Conservation (phyloP, 2,329 filamentous ascomycete species). For the Aureobasidium sp. region DNA sequence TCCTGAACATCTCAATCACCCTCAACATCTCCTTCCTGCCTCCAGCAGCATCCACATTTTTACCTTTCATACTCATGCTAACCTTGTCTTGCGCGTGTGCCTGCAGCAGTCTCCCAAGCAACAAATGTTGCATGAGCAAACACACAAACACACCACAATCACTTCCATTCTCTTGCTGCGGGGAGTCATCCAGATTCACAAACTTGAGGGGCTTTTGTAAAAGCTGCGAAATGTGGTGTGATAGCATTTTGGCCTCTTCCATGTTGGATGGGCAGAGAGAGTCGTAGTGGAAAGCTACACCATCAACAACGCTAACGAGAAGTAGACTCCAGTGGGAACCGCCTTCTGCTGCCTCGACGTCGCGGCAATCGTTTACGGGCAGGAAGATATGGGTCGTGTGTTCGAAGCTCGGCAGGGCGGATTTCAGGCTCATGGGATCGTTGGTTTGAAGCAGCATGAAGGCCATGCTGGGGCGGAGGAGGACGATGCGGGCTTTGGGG, state of each 20-base stretch:
- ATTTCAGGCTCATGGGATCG: slow-evolving; percentile 47
- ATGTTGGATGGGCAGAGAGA: slow-evolving; percentile 69
- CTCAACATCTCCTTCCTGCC: slow-evolving; percentile 85
- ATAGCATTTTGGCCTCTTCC: slow-evolving; percentile 60
- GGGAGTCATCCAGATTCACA: slow-evolving; percentile 73
- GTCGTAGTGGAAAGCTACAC: slow-evolving; percentile 95
- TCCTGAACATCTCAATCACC: slow-evolving; percentile 78
- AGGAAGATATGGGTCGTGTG: slow-evolving; percentile 88
- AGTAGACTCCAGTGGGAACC: slow-evolving; percentile 93
- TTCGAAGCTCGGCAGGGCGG: slow-evolving; percentile 71
- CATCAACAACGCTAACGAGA: slow-evolving; percentile 78
- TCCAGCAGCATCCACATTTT: slow-evolving; percentile 68
- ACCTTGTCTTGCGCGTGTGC: slow-evolving; percentile 79
- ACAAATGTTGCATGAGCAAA: slow-evolving; percentile 86
- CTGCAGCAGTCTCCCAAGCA: slow-evolving; percentile 71
- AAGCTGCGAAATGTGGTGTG: slow-evolving; percentile 59
- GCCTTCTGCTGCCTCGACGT: slow-evolving; percentile 69
- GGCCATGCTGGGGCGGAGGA: slow-evolving; percentile 86
- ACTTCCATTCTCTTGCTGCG: slow-evolving; percentile 83
- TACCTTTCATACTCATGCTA: slow-evolving; percentile 85
- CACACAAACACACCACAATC: slow-evolving; percentile 97
- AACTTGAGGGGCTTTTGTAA: slow-evolving; percentile 62
- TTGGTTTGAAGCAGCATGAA: slow-evolving; percentile 76
- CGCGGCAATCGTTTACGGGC: slow-evolving; percentile 82
- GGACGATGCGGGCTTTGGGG: slow-evolving; percentile 75